These are phyloP conservation scores for Crepidotus variabilis DNA, from an alignment of 768 basidiomycete species.

Conservation along the genomic window DNA sequence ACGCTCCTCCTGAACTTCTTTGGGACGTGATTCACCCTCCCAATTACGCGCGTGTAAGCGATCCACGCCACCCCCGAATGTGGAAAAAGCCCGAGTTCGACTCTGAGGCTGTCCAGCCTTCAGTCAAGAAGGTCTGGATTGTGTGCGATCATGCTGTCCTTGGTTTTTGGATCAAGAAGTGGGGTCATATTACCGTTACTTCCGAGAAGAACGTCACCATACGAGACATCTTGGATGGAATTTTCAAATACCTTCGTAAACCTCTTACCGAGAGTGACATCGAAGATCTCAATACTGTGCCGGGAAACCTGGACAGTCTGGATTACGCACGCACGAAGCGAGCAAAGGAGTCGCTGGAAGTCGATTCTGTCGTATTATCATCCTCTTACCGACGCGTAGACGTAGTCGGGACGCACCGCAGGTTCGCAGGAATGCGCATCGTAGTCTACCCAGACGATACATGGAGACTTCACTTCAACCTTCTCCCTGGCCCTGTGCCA, in stretches of 20 bases:
- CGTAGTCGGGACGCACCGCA: constrained; percentile 39
- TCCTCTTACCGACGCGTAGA: constrained; percentile 47
- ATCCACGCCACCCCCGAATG: constrained; percentile 18
- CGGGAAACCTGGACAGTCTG: constrained; percentile 22
- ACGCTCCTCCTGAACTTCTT: constrained; percentile 26
- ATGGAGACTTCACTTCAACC: constrained; percentile 45
- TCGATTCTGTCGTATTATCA: constrained; percentile 34
- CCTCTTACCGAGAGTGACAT: constrained; percentile 35
- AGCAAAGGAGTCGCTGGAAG: constrained; percentile 32
- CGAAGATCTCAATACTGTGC: constrained; percentile 18
- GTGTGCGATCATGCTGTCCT: constrained; percentile 33
- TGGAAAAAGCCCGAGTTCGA: constrained; percentile 23
- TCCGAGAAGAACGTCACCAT: constrained; percentile 29
- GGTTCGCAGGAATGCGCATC: constrained; percentile 42
- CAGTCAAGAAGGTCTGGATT: constrained; percentile 30
- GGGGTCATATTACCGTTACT: constrained; percentile 49
- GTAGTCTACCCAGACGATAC: constrained; percentile 31
- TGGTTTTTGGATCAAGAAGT: constrained; percentile 36
- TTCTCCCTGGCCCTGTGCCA: constrained; percentile 33
- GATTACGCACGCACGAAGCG: constrained; percentile 27
- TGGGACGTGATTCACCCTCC: constrained; percentile 42
- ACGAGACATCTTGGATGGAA: constrained; percentile 42
- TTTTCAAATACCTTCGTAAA: constrained; percentile 44
- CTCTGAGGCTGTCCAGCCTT: constrained; percentile 28
- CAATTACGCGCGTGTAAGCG: constrained; percentile 29